A percentile compares a stretch with the other conserved stretches of the same genome.
phyloP scores from a whole-genome alignment of 208 protist genomes.

The Wallacemonas sp. region DNA sequence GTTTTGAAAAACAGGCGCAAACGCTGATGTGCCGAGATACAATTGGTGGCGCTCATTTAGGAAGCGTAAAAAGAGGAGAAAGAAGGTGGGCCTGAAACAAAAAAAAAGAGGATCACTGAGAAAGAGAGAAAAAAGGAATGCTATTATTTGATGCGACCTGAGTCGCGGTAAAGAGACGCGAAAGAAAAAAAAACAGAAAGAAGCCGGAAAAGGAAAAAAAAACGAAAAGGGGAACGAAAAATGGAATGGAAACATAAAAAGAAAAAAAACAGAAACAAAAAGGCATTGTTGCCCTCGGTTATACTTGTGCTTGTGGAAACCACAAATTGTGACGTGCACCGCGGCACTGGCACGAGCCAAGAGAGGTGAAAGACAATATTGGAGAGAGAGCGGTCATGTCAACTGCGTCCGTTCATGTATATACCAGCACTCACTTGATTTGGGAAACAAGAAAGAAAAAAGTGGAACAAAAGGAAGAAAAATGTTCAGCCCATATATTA shows the following conservation, averaged over 20 bases:
- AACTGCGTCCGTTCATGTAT: no score
- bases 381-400: no score
- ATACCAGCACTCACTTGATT: no score
- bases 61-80: not conserved
- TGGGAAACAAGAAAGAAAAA: not conserved
- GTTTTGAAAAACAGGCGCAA: no score
- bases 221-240: conserved; percentile 4
- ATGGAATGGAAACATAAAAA: conserved; percentile 14
- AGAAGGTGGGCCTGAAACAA: conserved; percentile 9
- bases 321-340: no score
- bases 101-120: conserved; percentile 5
- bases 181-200: conserved; percentile 1
- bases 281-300: no score
- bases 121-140: conserved; percentile 16
- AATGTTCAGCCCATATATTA: not conserved
- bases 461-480: not conserved
- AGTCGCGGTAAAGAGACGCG: not conserved
- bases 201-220: not conserved
- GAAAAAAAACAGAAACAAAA: not conserved
- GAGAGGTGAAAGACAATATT: not conserved
- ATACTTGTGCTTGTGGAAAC: no score
- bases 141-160: no score
- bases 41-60: not conserved
- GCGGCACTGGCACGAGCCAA: not conserved
- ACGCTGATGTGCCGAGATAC: no score